phyloP scores from a whole-genome alignment of 2,329 filamentous ascomycete species.

The Arthrobotrys entomopaga region DNA sequence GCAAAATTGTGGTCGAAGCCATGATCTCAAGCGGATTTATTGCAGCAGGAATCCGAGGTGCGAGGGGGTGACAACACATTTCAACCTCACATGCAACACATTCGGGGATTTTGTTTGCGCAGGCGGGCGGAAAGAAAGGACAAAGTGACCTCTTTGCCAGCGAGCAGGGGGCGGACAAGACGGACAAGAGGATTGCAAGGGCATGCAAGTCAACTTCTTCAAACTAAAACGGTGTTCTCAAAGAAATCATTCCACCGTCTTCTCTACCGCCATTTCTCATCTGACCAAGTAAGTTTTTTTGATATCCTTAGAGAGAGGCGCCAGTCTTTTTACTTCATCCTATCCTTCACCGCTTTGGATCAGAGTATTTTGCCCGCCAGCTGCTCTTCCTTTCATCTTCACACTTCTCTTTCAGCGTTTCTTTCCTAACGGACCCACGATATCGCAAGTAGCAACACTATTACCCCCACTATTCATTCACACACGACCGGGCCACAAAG shows the following conservation, averaged over 20 bases:
- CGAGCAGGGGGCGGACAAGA: slow-evolving; percentile 15
- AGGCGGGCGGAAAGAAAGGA: slow-evolving; percentile 36
- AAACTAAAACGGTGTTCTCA: slow-evolving; percentile 56
- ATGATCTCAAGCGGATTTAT: no score
- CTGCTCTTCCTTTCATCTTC: slow-evolving; percentile 19
- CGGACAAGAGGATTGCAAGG: slow-evolving; percentile 6
- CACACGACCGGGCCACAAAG: slow-evolving; percentile 34
- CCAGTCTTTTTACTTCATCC: neutral
- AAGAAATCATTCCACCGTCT: slow-evolving; percentile 54
- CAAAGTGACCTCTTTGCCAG: slow-evolving; percentile 54
- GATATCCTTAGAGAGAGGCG: slow-evolving; percentile 3
- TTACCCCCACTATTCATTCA: slow-evolving; percentile 38
- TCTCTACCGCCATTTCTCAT: slow-evolving; percentile 47
- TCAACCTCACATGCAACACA: slow-evolving; percentile 26
- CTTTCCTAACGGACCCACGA: slow-evolving; percentile 30
- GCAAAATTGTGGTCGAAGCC: no score
- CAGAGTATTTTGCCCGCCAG: neutral
- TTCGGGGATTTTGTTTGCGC: slow-evolving; percentile 28
- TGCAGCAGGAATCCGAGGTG: slow-evolving; percentile 9
- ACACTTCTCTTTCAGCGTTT: slow-evolving; percentile 5
- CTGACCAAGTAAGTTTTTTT: slow-evolving; percentile 28
- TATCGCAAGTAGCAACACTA: slow-evolving; percentile 12
- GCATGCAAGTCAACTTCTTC: slow-evolving; percentile 44
- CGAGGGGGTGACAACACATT: slow-evolving; percentile 21
- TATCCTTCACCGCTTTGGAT: no score